Evolutionary conservation across 129 eudicot genomes (phyloP).

Genomic region (Saussurea involucrata): DNA sequence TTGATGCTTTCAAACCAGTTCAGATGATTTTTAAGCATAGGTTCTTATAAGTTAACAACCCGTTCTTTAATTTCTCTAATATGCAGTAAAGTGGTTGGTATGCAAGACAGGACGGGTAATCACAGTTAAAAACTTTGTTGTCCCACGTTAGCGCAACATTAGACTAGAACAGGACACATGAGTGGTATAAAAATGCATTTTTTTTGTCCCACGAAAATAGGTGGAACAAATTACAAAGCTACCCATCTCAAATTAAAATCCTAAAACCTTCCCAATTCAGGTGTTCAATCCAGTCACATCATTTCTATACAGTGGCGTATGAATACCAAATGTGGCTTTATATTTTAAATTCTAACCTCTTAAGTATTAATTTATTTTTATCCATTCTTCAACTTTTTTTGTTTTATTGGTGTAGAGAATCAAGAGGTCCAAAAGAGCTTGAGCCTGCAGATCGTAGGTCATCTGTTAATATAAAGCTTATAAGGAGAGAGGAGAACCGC

Average conservation of each 20-base stretch:
- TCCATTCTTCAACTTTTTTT: too few relatives aligned
- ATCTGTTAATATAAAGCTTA: slow-evolving; percentile 68
- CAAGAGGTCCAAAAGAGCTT: slow-evolving; percentile 83
- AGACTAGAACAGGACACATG: neutral
- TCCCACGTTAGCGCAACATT: neutral
- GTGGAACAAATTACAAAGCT: too few relatives aligned
- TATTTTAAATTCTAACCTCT: too few relatives aligned
- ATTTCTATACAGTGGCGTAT: too few relatives aligned
- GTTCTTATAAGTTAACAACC: too few relatives aligned
- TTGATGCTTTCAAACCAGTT: too few relatives aligned
- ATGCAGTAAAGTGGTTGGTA: neutral
- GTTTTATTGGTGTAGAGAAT: slow-evolving; percentile 55
- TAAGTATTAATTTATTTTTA: too few relatives aligned
- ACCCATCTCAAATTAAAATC: too few relatives aligned
- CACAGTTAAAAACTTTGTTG: neutral
- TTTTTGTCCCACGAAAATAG: neutral
- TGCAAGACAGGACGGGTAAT: neutral
- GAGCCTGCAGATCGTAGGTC: slow-evolving; percentile 75
- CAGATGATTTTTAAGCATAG: neutral
- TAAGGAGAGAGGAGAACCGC: slow-evolving; percentile 72
- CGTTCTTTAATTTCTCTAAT: too few relatives aligned
- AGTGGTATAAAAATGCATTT: neutral
- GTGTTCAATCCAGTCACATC: too few relatives aligned
- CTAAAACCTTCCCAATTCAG: too few relatives aligned
- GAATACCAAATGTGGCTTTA: too few relatives aligned